Evolutionary conservation across 2,329 filamentous ascomycete genomes (phyloP), one percentile per base, ranked within the genome.

Genomic region (Epichloe hybrida): DNA sequence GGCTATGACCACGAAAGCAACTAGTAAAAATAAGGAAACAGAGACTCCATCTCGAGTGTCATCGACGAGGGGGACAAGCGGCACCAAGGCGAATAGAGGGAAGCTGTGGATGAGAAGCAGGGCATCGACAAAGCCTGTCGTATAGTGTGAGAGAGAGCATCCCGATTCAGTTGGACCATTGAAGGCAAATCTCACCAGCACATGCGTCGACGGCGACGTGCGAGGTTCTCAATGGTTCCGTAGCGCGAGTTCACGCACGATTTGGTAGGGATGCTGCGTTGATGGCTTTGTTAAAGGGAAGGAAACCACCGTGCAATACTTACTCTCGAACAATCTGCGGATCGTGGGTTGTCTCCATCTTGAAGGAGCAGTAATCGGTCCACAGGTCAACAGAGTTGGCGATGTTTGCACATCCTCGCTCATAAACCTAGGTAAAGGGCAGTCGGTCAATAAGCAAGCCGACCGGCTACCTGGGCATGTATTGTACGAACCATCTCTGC

Each of bases 261-360:
- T 61, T 59, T 61, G 63, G 62, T 46, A 62, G 66, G 62, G 62
- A 67, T 64, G 67, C 66, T 68, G 69, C 68, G 69, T 66, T 66
- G 65, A 64, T 64, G 62, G 66, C 70, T 70, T 71, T 72, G 79
- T 83, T 75, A 79, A 73, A 77, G 81, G 76, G 76, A 83, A 76
- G 76, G 82, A 83, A 82, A 55, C 75, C 74, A 72, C 71, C 69
- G 65, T 60, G 57, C 55, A 70, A 73, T 79, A 97, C 93, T 97
- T 95, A 98, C 93, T 97, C 93, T 95, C 93, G 84, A 73, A 96
- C 94, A 69, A 94, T 79, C 66, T 94, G 87, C 62, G 88, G 80
- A 66, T 95, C 89, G 72, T 98, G 93, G 60, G 87, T 93, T 52
- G 93, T 97, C 67, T 97, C 89, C 72, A 93, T 89, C 69, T 97